Conservation (phyloP, 2,329 filamentous ascomycete species). For the Cyanodermella asteris region DNA sequence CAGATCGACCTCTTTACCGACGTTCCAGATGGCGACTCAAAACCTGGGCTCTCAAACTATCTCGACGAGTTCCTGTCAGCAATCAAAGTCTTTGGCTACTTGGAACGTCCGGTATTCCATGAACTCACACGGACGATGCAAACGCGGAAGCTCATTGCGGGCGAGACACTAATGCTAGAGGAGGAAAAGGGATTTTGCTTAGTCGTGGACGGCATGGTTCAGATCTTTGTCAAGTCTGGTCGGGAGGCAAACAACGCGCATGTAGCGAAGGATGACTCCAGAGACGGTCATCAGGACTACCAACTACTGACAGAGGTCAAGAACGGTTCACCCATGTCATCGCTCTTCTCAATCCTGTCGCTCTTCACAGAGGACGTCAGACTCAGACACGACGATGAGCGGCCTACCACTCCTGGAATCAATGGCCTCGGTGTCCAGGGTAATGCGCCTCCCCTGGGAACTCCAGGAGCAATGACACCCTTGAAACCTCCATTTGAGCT, state of each 20-base stretch:
- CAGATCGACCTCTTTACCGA: slow-evolving; percentile 91
- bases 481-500: no score
- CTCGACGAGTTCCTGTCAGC: slow-evolving; percentile 94
- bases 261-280: slow-evolving; percentile 29
- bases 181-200: slow-evolving; percentile 97
- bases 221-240: slow-evolving; percentile 93
- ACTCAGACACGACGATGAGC: slow-evolving; percentile 46
- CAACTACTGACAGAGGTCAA: slow-evolving; percentile 92
- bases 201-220: slow-evolving; percentile 85
- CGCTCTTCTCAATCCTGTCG: slow-evolving; percentile 88
- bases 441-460: slow-evolving; percentile 16
- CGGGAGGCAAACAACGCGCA: slow-evolving; percentile 28
- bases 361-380: slow-evolving; percentile 91
- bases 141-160: slow-evolving; percentile 84
- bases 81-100: slow-evolving; percentile 96
- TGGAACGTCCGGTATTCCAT: slow-evolving; percentile 91
- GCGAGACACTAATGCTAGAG: slow-evolving; percentile 83
- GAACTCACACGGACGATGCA: slow-evolving; percentile 97
- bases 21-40: slow-evolving; percentile 69
- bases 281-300: slow-evolving; percentile 65
- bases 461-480: slow-evolving; percentile 17
- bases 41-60: slow-evolving; percentile 85
- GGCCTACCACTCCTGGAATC: slow-evolving; percentile 9
- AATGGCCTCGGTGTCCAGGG: slow-evolving; percentile 14
- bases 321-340: slow-evolving; percentile 96